A percentile compares a stretch with the other conserved stretches of the same genome.
Evolutionary conservation across 352 stramenopile genomes (phyloP).

Genomic region (Phytophthora sojae): DNA sequence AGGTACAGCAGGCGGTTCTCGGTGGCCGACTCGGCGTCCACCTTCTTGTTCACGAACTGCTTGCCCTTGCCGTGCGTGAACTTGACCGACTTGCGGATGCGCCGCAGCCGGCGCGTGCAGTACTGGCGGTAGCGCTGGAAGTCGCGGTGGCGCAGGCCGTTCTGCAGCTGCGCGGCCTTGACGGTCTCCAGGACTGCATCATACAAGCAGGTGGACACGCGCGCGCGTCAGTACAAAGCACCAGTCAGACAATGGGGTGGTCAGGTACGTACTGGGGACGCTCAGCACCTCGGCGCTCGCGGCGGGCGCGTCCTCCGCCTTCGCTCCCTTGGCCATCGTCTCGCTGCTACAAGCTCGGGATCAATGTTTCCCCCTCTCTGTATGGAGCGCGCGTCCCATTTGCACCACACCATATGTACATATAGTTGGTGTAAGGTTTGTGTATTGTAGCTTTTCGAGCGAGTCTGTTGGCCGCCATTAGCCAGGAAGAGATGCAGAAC

Average conservation of each 20-base stretch:
- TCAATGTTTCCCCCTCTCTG: conserved; percentile 21
- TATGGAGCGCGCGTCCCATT: not conserved
- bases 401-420: not conserved
- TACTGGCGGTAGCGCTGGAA: conserved; percentile 94
- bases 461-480: conserved; percentile 4
- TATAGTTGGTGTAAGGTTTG: conserved; percentile 2
- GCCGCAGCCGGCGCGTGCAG: conserved; percentile 85
- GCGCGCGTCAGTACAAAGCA: not conserved
- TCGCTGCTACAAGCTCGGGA: conserved; percentile 15
- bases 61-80: conserved; percentile 91
- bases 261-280: conserved; percentile 48
- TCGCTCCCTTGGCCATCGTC: conserved; percentile 46
- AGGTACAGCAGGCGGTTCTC: conserved; percentile 85
- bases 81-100: conserved; percentile 89
- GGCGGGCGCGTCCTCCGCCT: conserved; percentile 36
- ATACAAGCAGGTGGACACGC: not conserved
- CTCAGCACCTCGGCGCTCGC: conserved; percentile 50
- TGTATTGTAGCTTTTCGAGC: conserved; percentile 4
- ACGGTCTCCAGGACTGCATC: conserved; percentile 83
- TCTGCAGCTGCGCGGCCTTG: conserved; percentile 91
- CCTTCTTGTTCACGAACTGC: conserved; percentile 83
- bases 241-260: not conserved
- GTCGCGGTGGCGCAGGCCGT: conserved; percentile 90
- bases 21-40: conserved; percentile 79
- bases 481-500: conserved; percentile 73